Evolutionary conservation across 371 early-diverging fungal genomes (phyloP).

Genomic region (Mucor piriformis): DNA sequence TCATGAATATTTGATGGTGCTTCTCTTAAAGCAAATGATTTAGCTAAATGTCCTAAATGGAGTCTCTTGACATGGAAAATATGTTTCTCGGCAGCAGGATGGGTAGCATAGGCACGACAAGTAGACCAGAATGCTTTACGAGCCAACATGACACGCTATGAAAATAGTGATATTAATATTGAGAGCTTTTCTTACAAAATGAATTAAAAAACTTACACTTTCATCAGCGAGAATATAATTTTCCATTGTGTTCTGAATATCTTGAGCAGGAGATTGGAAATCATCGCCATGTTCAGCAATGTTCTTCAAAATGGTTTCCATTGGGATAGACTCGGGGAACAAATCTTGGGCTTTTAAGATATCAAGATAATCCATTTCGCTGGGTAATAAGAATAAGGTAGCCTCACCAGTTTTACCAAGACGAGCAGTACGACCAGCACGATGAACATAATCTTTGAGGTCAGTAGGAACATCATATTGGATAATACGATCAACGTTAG

Average conservation of each 20-base stretch:
- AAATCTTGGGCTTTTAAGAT: slow-evolving; percentile 73
- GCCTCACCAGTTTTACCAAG: slow-evolving; percentile 87
- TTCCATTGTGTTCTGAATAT: slow-evolving; percentile 71
- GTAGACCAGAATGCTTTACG: slow-evolving; percentile 85
- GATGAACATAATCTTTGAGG: slow-evolving; percentile 94
- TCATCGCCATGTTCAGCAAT: slow-evolving; percentile 44
- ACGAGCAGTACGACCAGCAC: slow-evolving; percentile 99
- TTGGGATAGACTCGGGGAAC: slow-evolving; percentile 50
- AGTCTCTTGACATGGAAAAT: slow-evolving; percentile 92
- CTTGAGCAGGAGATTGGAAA: slow-evolving; percentile 61
- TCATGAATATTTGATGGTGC: slow-evolving; percentile 72
- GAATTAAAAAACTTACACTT: slow-evolving; percentile 45
- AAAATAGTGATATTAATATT: background rate
- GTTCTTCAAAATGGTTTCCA: slow-evolving; percentile 54
- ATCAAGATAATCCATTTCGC: slow-evolving; percentile 84
- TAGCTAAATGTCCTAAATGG: slow-evolving; percentile 96
- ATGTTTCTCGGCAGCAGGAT: slow-evolving; percentile 76
- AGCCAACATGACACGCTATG: slow-evolving; percentile 66
- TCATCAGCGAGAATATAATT: slow-evolving; percentile 54
- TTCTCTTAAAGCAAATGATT: slow-evolving; percentile 92
- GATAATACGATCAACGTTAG: slow-evolving; percentile 89
- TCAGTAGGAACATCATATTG: slow-evolving; percentile 98
- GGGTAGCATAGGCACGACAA: slow-evolving; percentile 94
- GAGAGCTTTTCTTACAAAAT: background rate
- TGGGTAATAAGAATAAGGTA: slow-evolving; percentile 81